Evolutionary conservation across 352 stramenopile genomes (phyloP).

Genomic region (Phytophthora meadii): DNA sequence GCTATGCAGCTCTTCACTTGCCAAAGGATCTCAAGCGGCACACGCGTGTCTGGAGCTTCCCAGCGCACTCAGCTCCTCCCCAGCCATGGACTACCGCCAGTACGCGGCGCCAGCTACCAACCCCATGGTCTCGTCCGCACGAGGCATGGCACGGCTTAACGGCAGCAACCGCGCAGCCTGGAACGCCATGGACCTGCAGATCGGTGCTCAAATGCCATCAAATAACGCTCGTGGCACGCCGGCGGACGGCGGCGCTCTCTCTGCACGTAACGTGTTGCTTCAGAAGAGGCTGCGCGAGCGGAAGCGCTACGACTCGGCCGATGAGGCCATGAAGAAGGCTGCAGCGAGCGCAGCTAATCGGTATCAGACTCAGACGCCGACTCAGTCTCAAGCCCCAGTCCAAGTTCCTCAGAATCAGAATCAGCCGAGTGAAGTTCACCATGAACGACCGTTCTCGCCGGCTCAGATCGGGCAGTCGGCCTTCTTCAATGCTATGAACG

Average conservation of each 20-base stretch:
- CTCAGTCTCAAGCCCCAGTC: neutral
- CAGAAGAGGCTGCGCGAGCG: constrained; percentile 73
- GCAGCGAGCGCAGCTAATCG: constrained; percentile 20
- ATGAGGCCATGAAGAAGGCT: constrained; percentile 80
- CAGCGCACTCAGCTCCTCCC: constrained; percentile 1
- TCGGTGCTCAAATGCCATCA: constrained; percentile 30
- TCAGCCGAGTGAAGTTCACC: no score
- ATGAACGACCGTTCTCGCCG: constrained; percentile 28
- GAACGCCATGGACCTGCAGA: constrained; percentile 61
- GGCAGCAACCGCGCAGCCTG: constrained; percentile 51
- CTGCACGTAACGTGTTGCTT: constrained; percentile 82
- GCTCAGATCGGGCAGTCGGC: constrained; percentile 52
- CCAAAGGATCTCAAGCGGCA: constrained; percentile 18
- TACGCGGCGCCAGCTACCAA: constrained; percentile 1
- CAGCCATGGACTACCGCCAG: constrained; percentile 28
- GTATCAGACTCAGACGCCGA: constrained; percentile 10
- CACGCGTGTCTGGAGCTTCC: neutral
- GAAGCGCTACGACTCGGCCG: constrained; percentile 87
- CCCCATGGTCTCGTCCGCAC: constrained; percentile 33
- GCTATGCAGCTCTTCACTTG: neutral
- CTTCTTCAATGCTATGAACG: constrained; percentile 52
- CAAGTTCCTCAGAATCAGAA: constrained; percentile 9
- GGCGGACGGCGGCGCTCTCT: constrained; percentile 57
- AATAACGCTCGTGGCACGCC: constrained; percentile 12
- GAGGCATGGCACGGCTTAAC: constrained; percentile 36